Base-by-base conservation (phyloP, 768 basidiomycete species). In the Suillus brevipes region DNA sequence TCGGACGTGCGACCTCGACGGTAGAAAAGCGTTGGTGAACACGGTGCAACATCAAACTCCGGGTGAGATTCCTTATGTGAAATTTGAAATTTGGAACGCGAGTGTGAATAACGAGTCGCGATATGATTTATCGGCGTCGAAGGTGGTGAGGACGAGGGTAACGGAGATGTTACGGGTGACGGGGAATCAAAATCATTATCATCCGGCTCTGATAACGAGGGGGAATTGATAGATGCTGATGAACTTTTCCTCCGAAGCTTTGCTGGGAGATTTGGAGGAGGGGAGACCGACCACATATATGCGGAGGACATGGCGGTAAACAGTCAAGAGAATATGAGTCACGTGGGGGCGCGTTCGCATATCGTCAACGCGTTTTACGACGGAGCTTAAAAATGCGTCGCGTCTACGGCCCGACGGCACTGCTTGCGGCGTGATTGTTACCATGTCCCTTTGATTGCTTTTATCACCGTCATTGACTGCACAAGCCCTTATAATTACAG, bases 341-440 rank as follows among this genome's bases (percentile, higher is more conserved):
- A 76, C 75, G 75, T 77, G 76, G 43, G 1, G 28, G 25, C 63
- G 28, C 64, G 65, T 65, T 53, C 25, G 34, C 47, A 59, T 56
- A 47, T 14, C 64, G 68, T 76, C 66, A 76, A 77, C 75, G 76
- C 75, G 75, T 72, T 77, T 76, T 77, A 59, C 64, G 20, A 71
- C 75, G 75, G 75, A 76, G 75, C 73, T 66, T 66, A 14, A 75
- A 75, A 18, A 47, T 42, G 16, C 38, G 42, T 53, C 31, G 28
- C 23, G 43, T 52, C 16, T 28, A 18, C 28, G 28, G 50, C 50
- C 50, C 50, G 50, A 18, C 4, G 16, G 7, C 4, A 18, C 28
- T 6, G 0, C n/a, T n/a, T n/a, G n/a, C n/a, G n/a, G n/a, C n/a
- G n/a, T n/a, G 45, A n/a, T 47, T 10, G 25, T 25, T 8, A 25